Conservation (phyloP, 2,329 filamentous ascomycete species). For the Rutstroemia sp. region DNA sequence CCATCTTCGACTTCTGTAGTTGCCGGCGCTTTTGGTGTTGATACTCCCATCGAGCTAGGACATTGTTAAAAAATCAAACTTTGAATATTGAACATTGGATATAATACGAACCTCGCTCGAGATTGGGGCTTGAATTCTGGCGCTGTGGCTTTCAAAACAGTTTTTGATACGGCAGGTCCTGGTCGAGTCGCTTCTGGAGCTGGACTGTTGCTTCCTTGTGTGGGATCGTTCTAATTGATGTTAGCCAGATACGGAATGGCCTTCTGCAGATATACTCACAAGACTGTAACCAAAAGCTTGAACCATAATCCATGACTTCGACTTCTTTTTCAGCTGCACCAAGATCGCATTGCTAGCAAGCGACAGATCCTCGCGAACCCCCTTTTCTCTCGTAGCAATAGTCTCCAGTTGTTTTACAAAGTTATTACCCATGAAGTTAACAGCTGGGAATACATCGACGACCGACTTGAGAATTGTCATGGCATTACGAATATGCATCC, state of each 20-base stretch:
- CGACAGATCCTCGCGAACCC: constrained; percentile 64
- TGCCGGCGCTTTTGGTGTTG: constrained; percentile 26
- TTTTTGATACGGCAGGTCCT: constrained; percentile 17
- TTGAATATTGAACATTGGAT: not conserved
- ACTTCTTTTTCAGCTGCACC: constrained; percentile 60
- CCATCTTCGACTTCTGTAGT: constrained; percentile 59
- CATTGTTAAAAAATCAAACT: constrained; percentile 28
- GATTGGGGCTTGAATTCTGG: constrained; percentile 55
- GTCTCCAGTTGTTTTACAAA: constrained; percentile 56
- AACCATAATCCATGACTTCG: constrained; percentile 65
- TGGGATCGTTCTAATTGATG: constrained; percentile 16
- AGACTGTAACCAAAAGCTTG: constrained; percentile 63
- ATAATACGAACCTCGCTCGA: constrained; percentile 25
- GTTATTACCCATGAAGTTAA: constrained; percentile 77
- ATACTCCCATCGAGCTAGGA: constrained; percentile 26
- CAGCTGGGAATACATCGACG: constrained; percentile 74
- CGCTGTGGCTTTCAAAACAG: constrained; percentile 51
- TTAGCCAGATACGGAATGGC: constrained; percentile 23
- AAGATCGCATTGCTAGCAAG: constrained; percentile 66
- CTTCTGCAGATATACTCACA: constrained; percentile 37
- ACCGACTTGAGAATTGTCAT: constrained; percentile 82
- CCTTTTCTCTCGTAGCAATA: constrained; percentile 57
- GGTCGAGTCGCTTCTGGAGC: constrained; percentile 5
- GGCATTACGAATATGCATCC: constrained; percentile 96
- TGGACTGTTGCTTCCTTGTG: constrained; percentile 11